Evolutionary conservation across 768 basidiomycete genomes (phyloP), one percentile per base, ranked within the genome.

Genomic region (Obba rivulosa): DNA sequence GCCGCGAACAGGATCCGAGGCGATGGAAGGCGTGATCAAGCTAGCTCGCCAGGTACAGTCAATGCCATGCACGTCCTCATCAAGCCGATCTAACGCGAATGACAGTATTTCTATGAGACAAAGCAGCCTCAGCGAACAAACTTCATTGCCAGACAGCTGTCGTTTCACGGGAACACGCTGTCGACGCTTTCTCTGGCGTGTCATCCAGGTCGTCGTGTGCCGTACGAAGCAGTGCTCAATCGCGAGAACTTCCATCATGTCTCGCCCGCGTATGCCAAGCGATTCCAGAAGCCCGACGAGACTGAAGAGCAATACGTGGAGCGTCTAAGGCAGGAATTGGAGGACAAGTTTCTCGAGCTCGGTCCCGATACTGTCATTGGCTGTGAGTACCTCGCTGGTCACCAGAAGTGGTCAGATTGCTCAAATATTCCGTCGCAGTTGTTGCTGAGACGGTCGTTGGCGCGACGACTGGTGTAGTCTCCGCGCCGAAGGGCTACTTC

Each of bases 391-490:
- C 55, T 45, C 49, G 48, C 18, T 28, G 34, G 31, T 46, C 10
- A 31, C 10, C 8, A 40, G 38, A 35, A 20, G 38, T 41, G 14
- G 16, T 41, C 28, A 40, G 41, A 4, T 14, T 10, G 18, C 14
- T 20, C 21, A 17, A 14, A 8, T 11, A 34, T 8, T 28, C 3
- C 18, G 8, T 36, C 42, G 17, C 53, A 91, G 88, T 92, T 55
- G 83, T 80, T 14, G 88, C 87, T 3, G 87, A 90, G 60, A 90
- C 90, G 18, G 91, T 94, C 5, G 87, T 90, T 5, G 92, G 92
- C 17, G 92, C 90, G 0, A 84, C 87, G 0, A 83, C 84, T 2
- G 92, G 91, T 22, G 83, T 77, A 28, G 72, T 91, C 1, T 64
- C 82, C 31, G 80, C 88, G 4, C 89, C 90, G 0, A 85, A 83